These are phyloP conservation scores for Solanum neorickii DNA, from an alignment of 257 asterid species.

Conservation along the genomic window DNA sequence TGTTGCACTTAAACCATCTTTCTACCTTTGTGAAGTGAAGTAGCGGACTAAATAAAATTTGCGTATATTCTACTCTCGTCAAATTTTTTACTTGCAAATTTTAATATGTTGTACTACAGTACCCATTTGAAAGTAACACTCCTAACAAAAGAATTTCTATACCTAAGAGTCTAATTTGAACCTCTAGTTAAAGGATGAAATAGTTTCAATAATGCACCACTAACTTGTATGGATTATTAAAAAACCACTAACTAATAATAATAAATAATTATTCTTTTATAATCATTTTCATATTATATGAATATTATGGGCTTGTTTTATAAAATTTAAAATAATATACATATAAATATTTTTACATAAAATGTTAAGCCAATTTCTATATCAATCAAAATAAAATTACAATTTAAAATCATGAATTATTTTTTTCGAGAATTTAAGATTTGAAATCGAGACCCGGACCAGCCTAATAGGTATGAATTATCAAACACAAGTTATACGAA, in stretches of 20 bases:
- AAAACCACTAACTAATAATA: neutral
- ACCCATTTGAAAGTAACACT: accelerated
- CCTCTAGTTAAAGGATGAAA: too few species aligned
- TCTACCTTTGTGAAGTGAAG: neutral
- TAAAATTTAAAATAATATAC: too few species aligned
- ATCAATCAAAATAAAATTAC: too few species aligned
- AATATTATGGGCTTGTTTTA: too few species aligned
- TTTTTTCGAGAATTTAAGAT: too few species aligned
- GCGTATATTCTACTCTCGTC: too few species aligned
- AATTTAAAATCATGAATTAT: too few species aligned
- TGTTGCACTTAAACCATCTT: neutral
- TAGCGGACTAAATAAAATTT: accelerated
- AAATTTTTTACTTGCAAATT: accelerated
- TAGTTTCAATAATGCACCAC: neutral
- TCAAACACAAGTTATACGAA: neutral
- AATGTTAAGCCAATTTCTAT: neutral
- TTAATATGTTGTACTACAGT: accelerated
- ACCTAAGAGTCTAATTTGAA: accelerated
- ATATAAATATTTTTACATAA: too few species aligned
- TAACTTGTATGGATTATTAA: too few species aligned
- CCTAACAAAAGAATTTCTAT: too few species aligned
- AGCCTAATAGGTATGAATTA: neutral
- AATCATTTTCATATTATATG: too few species aligned
- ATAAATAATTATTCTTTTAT: neutral
- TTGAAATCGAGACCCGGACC: neutral